phyloP scores from a whole-genome alignment of 257 asterid species.

The Forsythia viridissima region DNA sequence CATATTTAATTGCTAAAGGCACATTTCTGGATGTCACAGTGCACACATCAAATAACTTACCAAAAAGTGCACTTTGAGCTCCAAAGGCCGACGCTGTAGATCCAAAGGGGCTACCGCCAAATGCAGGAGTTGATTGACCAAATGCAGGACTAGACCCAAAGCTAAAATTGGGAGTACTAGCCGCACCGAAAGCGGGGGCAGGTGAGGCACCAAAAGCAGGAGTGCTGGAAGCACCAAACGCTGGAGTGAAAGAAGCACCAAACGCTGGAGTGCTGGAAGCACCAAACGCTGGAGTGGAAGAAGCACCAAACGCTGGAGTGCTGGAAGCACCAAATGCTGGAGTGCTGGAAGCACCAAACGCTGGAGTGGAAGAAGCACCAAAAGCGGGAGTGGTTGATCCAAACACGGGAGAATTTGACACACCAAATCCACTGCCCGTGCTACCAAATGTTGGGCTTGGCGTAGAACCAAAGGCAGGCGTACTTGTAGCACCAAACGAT shows the following conservation, averaged over 20 bases:
- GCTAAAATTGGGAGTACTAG: constrained; percentile 54
- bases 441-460: constrained; percentile 36
- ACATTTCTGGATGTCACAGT: too few species aligned
- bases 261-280: constrained; percentile 31
- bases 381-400: constrained; percentile 57
- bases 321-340: too few species aligned
- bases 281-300: constrained; percentile 65
- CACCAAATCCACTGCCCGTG: constrained; percentile 61
- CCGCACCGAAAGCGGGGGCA: constrained; percentile 39
- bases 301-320: constrained; percentile 64
- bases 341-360: constrained; percentile 59
- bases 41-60: neutral
- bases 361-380: constrained; percentile 61
- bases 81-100: constrained; percentile 60
- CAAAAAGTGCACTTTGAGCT: constrained; percentile 75
- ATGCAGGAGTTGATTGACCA: constrained; percentile 66
- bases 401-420: constrained; percentile 49
- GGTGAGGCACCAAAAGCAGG: constrained; percentile 30
- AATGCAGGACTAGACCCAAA: constrained; percentile 66
- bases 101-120: constrained; percentile 69
- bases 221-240: neutral
- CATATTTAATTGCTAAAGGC: too few species aligned
- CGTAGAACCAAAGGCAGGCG: constrained; percentile 29
- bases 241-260: too few species aligned
- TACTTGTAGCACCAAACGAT: constrained; percentile 60